These are phyloP conservation scores for Craspedostauros australis DNA, from an alignment of 108 stramenopile species.

Conservation along the genomic window DNA sequence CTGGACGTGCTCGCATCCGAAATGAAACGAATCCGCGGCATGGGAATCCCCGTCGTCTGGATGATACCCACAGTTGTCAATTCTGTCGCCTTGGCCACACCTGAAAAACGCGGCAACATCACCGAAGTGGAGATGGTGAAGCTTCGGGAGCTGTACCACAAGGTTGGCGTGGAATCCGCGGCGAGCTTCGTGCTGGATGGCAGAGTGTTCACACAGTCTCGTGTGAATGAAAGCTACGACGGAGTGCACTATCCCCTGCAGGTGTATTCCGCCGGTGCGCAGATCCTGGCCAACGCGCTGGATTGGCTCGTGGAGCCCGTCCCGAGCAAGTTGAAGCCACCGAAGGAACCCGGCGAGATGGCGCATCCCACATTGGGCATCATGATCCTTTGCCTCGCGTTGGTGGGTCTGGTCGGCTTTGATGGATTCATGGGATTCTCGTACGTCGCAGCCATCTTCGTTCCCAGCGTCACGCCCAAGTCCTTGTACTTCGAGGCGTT, in stretches of 20 bases:
- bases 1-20: slow-evolving; percentile 33
- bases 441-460: slow-evolving; percentile 66
- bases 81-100: slow-evolving; percentile 49
- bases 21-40: slow-evolving; percentile 31
- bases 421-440: slow-evolving; percentile 84
- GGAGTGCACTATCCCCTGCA: slow-evolving; percentile 84
- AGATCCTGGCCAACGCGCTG: slow-evolving; percentile 72
- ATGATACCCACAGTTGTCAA: slow-evolving; percentile 82
- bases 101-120: slow-evolving; percentile 71
- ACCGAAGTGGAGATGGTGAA: slow-evolving; percentile 69
- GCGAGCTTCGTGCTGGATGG: slow-evolving; percentile 77
- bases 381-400: slow-evolving; percentile 51
- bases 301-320: slow-evolving; percentile 67
- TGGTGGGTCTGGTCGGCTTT: slow-evolving; percentile 57
- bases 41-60: slow-evolving; percentile 62
- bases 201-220: slow-evolving; percentile 47
- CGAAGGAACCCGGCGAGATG: slow-evolving; percentile 61
- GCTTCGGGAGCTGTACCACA: slow-evolving; percentile 52
- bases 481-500: slow-evolving; percentile 60
- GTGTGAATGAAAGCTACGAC: slow-evolving; percentile 73
- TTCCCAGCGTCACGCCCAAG: slow-evolving; percentile 48
- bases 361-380: slow-evolving; percentile 57
- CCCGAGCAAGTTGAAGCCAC: background rate
- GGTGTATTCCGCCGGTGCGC: slow-evolving; percentile 77
- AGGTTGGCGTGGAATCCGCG: slow-evolving; percentile 32